phyloP scores from a whole-genome alignment of 2,329 filamentous ascomycete species.

The Metarhizium guizhouense region DNA sequence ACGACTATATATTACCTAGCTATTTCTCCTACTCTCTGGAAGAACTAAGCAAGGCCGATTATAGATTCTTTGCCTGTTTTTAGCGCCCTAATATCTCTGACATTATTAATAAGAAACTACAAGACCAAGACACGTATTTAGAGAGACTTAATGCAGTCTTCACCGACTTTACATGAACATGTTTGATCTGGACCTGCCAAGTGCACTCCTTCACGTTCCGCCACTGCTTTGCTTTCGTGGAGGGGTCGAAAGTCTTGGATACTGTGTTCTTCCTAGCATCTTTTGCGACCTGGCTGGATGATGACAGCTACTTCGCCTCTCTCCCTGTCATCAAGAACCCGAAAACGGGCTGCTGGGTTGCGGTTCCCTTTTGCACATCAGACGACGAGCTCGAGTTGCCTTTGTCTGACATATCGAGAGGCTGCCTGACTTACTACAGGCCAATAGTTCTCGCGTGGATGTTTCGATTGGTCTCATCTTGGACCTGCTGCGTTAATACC shows the following conservation, averaged over 20 bases:
- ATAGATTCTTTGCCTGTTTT: constrained; percentile 8
- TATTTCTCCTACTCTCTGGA: constrained; percentile 7
- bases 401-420: not conserved
- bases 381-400: not conserved
- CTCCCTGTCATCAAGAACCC: not conserved
- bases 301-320: constrained; percentile 1
- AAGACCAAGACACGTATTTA: constrained; percentile 6
- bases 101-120: constrained; percentile 9
- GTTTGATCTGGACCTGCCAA: not conserved
- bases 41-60: constrained; percentile 6
- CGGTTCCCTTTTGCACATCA: not conserved
- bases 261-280: not conserved
- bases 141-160: constrained; percentile 4
- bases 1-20: constrained; percentile 6
- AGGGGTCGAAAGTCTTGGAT: not conserved
- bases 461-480: too few species aligned
- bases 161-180: not conserved
- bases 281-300: not conserved
- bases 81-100: constrained; percentile 3
- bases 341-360: not conserved
- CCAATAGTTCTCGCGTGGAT: too few species aligned
- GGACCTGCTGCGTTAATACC: too few species aligned
- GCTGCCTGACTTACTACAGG: too few species aligned
- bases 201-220: not conserved
- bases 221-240: constrained; percentile 1